Evolutionary conservation across 2,329 filamentous ascomycete genomes (phyloP).

Genomic region (Mycosphaerella arachidis): DNA sequence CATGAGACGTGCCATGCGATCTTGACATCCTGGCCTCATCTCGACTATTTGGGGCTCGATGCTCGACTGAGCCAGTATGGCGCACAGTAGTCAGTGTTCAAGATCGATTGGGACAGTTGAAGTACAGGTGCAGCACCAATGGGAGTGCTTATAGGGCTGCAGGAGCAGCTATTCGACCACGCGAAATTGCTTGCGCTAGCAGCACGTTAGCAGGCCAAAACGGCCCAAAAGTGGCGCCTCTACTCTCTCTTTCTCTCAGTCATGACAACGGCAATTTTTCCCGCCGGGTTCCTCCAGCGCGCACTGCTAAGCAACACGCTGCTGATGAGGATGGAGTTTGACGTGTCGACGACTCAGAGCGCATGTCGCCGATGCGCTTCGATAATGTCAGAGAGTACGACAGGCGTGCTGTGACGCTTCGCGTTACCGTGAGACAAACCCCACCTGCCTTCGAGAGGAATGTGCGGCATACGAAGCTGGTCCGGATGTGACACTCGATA

Average conservation of each 20-base stretch:
- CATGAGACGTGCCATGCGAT: background rate
- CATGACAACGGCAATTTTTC: background rate
- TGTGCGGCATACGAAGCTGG: background rate
- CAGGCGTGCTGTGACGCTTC: constrained; percentile 4
- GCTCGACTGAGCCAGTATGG: background rate
- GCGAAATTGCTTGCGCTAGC: constrained; percentile 2
- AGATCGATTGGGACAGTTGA: background rate
- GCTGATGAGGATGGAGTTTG: background rate
- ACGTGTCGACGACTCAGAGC: background rate
- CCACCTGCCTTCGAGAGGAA: background rate
- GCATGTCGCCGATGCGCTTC: background rate
- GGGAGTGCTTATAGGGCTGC: constrained; percentile 1
- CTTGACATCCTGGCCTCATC: background rate
- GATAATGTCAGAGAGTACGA: background rate
- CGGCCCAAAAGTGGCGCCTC: background rate
- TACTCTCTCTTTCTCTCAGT: background rate
- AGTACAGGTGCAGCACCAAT: background rate
- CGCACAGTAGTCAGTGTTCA: background rate
- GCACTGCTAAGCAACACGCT: background rate
- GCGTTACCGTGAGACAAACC: background rate
- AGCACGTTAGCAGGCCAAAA: background rate
- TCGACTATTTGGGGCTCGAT: background rate
- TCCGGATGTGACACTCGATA: background rate
- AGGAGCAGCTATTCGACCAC: constrained; percentile 4
- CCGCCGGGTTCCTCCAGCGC: background rate